These are phyloP conservation scores for Chaetomium olivaceum DNA, from an alignment of 2,329 filamentous ascomycete genomes.

Conservation along the genomic window DNA sequence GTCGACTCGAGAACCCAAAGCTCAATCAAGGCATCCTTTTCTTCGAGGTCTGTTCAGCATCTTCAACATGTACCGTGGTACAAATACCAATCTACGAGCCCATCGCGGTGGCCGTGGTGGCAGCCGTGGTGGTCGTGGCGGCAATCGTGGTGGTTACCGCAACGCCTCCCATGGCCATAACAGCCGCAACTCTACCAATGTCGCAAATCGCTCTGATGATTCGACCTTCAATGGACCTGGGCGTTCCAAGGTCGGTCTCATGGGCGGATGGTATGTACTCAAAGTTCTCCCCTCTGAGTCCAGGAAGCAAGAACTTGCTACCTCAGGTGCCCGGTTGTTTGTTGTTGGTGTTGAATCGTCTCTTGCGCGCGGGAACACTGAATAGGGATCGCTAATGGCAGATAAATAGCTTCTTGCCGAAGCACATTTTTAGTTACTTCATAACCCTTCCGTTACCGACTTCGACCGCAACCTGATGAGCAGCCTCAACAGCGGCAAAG, in stretches of 20 bases:
- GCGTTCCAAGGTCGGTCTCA: neutral
- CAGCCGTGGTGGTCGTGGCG: neutral
- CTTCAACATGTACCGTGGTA: constrained; percentile 1
- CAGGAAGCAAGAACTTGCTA: neutral
- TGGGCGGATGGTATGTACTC: neutral
- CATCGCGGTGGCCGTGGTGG: neutral
- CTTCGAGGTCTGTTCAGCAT: neutral
- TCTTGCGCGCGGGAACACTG: neutral
- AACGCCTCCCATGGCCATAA: neutral
- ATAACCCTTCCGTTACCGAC: neutral
- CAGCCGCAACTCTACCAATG: neutral
- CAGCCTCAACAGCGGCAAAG: constrained; percentile 13
- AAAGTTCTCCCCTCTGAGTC: neutral
- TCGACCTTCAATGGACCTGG: no score
- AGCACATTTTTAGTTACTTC: constrained; percentile 8
- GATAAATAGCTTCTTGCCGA: neutral
- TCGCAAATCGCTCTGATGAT: neutral
- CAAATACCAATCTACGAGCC: neutral
- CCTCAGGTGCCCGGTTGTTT: neutral
- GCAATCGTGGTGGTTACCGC: neutral
- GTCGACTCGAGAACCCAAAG: neutral
- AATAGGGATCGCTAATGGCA: neutral
- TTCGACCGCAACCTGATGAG: neutral
- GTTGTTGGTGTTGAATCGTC: neutral
- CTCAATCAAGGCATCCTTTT: neutral